phyloP scores from a whole-genome alignment of 192 early-diverging fungal genomes.

The Entomortierella parvispora region DNA sequence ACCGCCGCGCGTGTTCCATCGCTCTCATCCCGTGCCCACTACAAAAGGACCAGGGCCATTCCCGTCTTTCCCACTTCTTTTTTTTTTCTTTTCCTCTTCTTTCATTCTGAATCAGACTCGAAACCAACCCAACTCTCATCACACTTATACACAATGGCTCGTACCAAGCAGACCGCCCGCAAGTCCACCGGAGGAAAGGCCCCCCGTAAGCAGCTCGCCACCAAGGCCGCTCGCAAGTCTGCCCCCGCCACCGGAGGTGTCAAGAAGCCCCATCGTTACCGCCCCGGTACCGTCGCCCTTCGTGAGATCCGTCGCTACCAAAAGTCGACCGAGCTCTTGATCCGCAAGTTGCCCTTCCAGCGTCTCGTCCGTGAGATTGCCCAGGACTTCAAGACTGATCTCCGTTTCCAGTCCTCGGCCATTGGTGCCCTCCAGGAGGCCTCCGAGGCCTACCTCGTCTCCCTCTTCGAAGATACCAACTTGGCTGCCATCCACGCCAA shows the following conservation, averaged over 20 bases:
- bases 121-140: constrained; percentile 2
- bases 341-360: constrained; percentile 95
- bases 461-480: constrained; percentile 97
- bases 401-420: constrained; percentile 99
- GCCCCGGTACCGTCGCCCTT: constrained; percentile 90
- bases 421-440: constrained; percentile 75
- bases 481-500: constrained; percentile 99
- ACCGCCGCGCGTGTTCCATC: no score
- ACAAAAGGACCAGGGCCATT: background rate
- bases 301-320: constrained; percentile 95
- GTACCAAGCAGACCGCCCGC: constrained; percentile 92
- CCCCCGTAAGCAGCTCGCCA: constrained; percentile 95
- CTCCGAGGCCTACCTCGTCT: constrained; percentile 89
- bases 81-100: constrained; percentile 8
- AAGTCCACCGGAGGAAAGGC: constrained; percentile 99
- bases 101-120: background rate
- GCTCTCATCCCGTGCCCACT: no score
- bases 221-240: constrained; percentile 98
- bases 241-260: constrained; percentile 93
- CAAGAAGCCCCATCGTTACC: constrained; percentile 91
- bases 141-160: constrained; percentile 72
- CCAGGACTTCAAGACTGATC: constrained; percentile 99
- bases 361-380: constrained; percentile 98
- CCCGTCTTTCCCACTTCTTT: background rate
- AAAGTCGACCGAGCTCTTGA: constrained; percentile 95